Evolutionary conservation across 1,284 basidiomycete species (phyloP), one percentile per base, ranked within the genome.

Genomic region (Earliella scabrosa): DNA sequence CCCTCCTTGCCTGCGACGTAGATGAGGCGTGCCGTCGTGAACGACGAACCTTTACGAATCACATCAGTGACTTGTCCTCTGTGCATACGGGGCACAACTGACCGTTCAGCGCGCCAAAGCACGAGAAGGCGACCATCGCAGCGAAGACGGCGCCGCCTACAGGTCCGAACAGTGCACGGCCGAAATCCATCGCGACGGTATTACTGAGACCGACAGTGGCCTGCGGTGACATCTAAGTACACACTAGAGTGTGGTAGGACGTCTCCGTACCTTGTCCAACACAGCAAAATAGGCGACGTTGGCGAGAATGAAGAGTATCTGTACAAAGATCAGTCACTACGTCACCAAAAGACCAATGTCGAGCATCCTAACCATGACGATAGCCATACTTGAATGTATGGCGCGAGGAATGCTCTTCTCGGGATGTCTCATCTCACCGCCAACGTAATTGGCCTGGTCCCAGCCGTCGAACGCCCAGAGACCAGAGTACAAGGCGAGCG

Each of bases 401-500:
- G 92, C 90, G 53, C 89, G 80, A 0, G 96, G 96, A 44, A 98
- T 88, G 67, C 95, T 95, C 64, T 87, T 90, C 63, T 89, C 86
- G 1, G 93, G 88, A 56, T 90, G 83, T 52, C 83, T 81, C 80
- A 98, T 93, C 71, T 98, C 96, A 24, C 95, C 96, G 6, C 92
- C 93, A 3, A 98, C 92, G 63, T 92, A 98, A 70, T 95, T 89
- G 16, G 83, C 86, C 72, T 91, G 89, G 68, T 95, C 93, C 93
- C 95, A 98, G 0, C 96, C 95, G 70, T 96, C 94, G 66, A 93
- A 95, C 1, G 95, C 95, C 95, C 95, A 99, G 1, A 99, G 75
- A 0, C 95, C 95, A 11, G 93, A 97, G 74, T 98, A 99, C 3
- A 98, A 75, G 0, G 97, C 97, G 11, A 99, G 79, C 4, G 97